Evolutionary conservation across 371 early-diverging fungal genomes (phyloP), one percentile per base, ranked within the genome.

Genomic region (Smittium culicis): DNA sequence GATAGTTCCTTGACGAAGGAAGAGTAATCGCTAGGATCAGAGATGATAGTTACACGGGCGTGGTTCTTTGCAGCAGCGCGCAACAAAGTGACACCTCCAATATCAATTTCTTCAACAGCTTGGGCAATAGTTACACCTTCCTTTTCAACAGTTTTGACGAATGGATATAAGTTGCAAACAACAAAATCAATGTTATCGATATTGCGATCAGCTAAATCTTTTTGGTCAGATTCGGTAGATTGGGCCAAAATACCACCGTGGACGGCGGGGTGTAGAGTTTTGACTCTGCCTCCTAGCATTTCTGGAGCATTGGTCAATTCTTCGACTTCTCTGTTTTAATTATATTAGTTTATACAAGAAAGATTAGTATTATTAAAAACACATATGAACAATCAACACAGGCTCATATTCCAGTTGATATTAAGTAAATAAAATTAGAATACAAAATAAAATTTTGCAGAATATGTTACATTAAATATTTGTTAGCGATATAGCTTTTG

Each of bases 21-120:
- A 30, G 83, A 66, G 74, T 97, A 97, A 74, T 97, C 98, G 55
- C 79, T 76, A 63, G 96, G 96, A 75, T 97, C 96, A 62, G 88
- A 89, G 35, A 94, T 76, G 56, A 97, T 86, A 61, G 91, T 85
- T 56, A 96, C 96, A 60, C 98, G 89, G 31, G 86, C 89, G 74
- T 96, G 96, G 82, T 97, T 97, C 87, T 97, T 97, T 72, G 98
- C 98, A 68, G 96, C 98, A 67, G 98, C 98, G 68, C 98, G 88
- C 61, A 96, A 83, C 66, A 97, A 83, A 25, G 98, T 96, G 54
- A 97, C 98, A 74, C 98, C 98, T 74, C 95, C 97, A 77, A 97
- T 97, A 74, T 97, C 98, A 72, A 97, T 86, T 75, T 97, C 95
- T 76, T 97, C 98, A 64, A 97, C 94, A 66, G 95, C 96, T 73